Percentiles rank a stretch among this genome's conserved stretches.
Conservation (phyloP, 495 filamentous ascomycete genomes). For the Cercophora samala region DNA sequence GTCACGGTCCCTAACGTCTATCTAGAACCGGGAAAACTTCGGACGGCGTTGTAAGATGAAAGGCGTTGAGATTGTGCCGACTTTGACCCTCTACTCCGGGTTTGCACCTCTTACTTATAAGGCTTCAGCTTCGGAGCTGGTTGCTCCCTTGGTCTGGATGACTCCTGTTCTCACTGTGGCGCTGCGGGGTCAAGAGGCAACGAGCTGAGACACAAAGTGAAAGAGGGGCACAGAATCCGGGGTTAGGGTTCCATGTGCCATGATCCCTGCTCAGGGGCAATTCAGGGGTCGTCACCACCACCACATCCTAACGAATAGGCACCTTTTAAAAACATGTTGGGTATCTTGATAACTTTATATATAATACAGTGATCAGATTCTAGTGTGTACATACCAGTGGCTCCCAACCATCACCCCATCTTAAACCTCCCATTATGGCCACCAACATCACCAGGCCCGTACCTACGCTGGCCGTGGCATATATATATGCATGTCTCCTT, state of each 20-base stretch:
- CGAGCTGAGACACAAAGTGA: neutral
- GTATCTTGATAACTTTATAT: neutral
- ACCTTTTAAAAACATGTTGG: neutral
- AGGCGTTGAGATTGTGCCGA: neutral
- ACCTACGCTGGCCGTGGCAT: slow-evolving; percentile 64
- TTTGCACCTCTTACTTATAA: neutral
- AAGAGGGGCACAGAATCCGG: neutral
- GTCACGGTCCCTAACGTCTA: slow-evolving; percentile 14
- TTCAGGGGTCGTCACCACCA: neutral
- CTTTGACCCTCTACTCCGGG: neutral
- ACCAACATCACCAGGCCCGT: slow-evolving; percentile 64
- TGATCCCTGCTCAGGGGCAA: neutral
- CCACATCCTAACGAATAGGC: neutral
- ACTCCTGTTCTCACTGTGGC: neutral
- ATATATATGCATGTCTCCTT: slow-evolving; percentile 68
- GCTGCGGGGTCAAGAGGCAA: neutral
- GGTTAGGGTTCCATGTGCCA: neutral
- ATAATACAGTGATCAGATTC: neutral
- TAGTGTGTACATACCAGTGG: slow-evolving; percentile 10
- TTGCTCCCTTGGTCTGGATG: neutral
- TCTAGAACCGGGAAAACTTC: slow-evolving; percentile 15
- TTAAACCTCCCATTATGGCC: slow-evolving; percentile 73
- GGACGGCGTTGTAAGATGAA: neutral
- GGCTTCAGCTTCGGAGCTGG: neutral
- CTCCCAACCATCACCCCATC: slow-evolving; percentile 64